Evolutionary conservation across 352 stramenopile species (phyloP).

Genomic region (Globisporangium radiosum): DNA sequence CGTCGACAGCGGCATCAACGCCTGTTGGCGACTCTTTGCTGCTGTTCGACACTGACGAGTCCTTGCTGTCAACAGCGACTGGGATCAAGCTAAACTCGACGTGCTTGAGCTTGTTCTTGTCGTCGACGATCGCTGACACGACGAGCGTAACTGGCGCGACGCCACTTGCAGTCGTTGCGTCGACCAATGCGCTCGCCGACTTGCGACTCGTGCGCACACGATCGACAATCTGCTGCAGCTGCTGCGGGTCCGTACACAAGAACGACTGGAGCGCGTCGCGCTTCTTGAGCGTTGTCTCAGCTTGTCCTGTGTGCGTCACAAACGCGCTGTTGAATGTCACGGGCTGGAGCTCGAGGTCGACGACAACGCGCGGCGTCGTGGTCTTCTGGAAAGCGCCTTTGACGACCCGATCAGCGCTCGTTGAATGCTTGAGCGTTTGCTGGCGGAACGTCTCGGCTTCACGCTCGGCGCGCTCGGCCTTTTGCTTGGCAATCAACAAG

Average conservation of each 20-base stretch:
- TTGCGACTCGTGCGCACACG: slow-evolving; percentile 37
- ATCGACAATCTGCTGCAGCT: slow-evolving; percentile 41
- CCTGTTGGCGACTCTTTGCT: too few species aligned
- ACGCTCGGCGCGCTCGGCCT: slow-evolving; percentile 46
- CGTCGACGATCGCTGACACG: slow-evolving; percentile 40
- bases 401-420: slow-evolving; percentile 24
- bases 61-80: too few species aligned
- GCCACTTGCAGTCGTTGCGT: slow-evolving; percentile 18
- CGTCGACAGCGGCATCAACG: too few species aligned
- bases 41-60: too few species aligned
- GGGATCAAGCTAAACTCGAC: slow-evolving; percentile 66
- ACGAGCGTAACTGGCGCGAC: slow-evolving; percentile 34
- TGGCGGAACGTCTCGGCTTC: slow-evolving; percentile 46
- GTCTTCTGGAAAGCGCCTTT: slow-evolving; percentile 53
- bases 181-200: slow-evolving; percentile 33
- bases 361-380: slow-evolving; percentile 46
- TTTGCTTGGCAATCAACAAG: slow-evolving; percentile 51
- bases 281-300: slow-evolving; percentile 43
- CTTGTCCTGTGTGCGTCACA: slow-evolving; percentile 34
- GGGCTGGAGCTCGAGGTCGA: slow-evolving; percentile 51
- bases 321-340: slow-evolving; percentile 63
- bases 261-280: slow-evolving; percentile 46
- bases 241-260: slow-evolving; percentile 35
- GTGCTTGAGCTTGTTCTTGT: slow-evolving; percentile 38
- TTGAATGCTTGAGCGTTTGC: slow-evolving; percentile 17